Percentiles rank a stretch among this genome's conserved stretches.
These are phyloP conservation scores for Mimosa pudica DNA, from an alignment of 306 rosid species.

Conservation along the genomic window DNA sequence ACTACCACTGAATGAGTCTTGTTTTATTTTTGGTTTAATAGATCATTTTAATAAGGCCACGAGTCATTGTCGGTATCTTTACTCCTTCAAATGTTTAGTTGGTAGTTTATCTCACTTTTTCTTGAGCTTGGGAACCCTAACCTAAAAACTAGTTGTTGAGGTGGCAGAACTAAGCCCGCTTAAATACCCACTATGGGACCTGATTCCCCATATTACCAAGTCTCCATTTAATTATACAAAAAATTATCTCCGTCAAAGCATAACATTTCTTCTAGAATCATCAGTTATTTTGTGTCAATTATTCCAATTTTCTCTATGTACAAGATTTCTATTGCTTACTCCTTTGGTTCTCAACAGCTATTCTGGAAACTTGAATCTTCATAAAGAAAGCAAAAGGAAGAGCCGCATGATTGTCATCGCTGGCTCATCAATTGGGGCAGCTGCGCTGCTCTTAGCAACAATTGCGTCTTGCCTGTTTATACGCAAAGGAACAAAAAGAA, in stretches of 20 bases:
- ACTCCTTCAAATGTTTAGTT: background rate
- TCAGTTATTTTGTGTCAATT: conserved; percentile 6
- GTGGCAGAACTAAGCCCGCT: background rate
- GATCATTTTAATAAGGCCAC: background rate
- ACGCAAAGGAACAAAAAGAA: conserved; percentile 57
- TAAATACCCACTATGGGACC: background rate
- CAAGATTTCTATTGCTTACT: conserved; percentile 25
- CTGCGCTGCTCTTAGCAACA: conserved; percentile 69
- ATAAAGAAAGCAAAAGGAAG: conserved; percentile 47
- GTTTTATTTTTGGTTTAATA: conserved; percentile 15
- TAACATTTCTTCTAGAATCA: background rate
- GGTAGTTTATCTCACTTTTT: conserved; percentile 21
- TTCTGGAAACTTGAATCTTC: conserved; percentile 78
- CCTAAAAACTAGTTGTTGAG: background rate
- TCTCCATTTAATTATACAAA: background rate
- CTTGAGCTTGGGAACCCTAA: background rate
- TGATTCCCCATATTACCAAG: background rate
- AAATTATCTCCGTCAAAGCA: background rate
- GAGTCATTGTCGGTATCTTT: background rate
- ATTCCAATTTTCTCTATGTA: conserved; percentile 10
- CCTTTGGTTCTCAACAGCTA: conserved; percentile 53
- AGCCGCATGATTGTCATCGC: conserved; percentile 56
- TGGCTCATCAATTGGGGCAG: conserved; percentile 83
- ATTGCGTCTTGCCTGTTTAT: conserved; percentile 59
- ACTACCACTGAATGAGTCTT: background rate